These are phyloP conservation scores for Pezicula carpinea DNA, from an alignment of 2,329 filamentous ascomycete species.

Conservation along the genomic window DNA sequence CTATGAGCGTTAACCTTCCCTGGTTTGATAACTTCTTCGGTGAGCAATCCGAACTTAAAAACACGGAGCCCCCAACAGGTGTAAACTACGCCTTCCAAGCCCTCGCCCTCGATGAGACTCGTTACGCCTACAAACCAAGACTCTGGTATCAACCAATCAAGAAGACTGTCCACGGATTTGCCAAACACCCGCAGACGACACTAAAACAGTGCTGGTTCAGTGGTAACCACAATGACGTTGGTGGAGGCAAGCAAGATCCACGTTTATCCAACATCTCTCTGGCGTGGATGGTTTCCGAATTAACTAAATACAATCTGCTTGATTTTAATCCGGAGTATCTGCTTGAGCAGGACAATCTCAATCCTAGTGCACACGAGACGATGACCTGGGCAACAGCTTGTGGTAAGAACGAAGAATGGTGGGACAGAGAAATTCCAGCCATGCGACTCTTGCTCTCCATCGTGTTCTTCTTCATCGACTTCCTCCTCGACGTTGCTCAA, in stretches of 20 bases:
- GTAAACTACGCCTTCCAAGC: slow-evolving; percentile 42
- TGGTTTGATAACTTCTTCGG: background rate
- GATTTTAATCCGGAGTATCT: background rate
- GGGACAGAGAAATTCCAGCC: no score
- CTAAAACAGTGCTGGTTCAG: slow-evolving; percentile 3
- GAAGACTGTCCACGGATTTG: background rate
- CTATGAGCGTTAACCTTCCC: background rate
- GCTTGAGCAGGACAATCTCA: background rate
- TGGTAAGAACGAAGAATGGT: no score
- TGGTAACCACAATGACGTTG: background rate
- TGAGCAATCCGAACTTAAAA: slow-evolving; percentile 30
- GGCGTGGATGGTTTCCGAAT: background rate
- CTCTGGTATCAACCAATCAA: slow-evolving; percentile 24
- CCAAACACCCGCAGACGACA: background rate
- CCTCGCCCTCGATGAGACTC: slow-evolving; percentile 40
- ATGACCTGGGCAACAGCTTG: no score
- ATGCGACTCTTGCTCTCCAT: no score
- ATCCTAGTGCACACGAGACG: no score
- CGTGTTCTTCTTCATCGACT: background rate
- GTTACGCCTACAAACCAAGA: slow-evolving; percentile 29
- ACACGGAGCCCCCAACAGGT: slow-evolving; percentile 28
- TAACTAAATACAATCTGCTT: background rate
- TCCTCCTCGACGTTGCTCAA: background rate
- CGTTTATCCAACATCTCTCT: background rate
- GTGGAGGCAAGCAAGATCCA: background rate